Percentiles rank a stretch among this genome's conserved stretches.
Conservation (phyloP, 108 stramenopile species). For the Discostella pseudostelligera region DNA sequence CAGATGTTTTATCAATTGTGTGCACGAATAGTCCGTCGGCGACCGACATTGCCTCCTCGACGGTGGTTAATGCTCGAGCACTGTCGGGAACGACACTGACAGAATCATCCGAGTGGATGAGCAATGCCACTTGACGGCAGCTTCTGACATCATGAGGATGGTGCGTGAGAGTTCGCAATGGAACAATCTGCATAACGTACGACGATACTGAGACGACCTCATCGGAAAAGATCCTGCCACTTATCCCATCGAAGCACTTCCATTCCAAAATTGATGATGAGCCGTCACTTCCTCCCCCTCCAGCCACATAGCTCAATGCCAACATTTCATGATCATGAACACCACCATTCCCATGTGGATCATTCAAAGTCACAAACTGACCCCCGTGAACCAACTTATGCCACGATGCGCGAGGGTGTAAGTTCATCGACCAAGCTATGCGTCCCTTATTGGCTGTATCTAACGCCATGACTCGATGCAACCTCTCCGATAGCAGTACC, state of each 20-base stretch:
- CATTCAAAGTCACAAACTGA: constrained; percentile 50
- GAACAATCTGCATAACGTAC: constrained; percentile 69
- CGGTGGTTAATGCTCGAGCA: constrained; percentile 24
- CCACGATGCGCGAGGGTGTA: constrained; percentile 56
- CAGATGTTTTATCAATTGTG: constrained; percentile 48
- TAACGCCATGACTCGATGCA: constrained; percentile 68
- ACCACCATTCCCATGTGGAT: constrained; percentile 69
- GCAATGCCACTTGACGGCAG: constrained; percentile 71
- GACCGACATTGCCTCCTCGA: constrained; percentile 38
- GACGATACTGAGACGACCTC: constrained; percentile 43
- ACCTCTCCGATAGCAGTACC: constrained; percentile 57
- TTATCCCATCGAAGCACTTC: constrained; percentile 79
- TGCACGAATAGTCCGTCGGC: constrained; percentile 73
- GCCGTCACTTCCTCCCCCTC: background rate
- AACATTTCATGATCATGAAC: constrained; percentile 71
- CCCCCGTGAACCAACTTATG: constrained; percentile 79
- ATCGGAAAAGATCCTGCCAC: constrained; percentile 56
- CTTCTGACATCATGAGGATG: constrained; percentile 43
- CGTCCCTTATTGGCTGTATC: constrained; percentile 54
- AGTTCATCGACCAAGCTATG: constrained; percentile 58
- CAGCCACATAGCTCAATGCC: constrained; percentile 48
- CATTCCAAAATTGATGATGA: constrained; percentile 46
- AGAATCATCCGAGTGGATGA: constrained; percentile 61
- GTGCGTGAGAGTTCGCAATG: constrained; percentile 42
- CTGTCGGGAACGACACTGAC: constrained; percentile 60